Evolutionary conservation across 192 early-diverging fungal species (phyloP).

Genomic region (Backusella luteola): DNA sequence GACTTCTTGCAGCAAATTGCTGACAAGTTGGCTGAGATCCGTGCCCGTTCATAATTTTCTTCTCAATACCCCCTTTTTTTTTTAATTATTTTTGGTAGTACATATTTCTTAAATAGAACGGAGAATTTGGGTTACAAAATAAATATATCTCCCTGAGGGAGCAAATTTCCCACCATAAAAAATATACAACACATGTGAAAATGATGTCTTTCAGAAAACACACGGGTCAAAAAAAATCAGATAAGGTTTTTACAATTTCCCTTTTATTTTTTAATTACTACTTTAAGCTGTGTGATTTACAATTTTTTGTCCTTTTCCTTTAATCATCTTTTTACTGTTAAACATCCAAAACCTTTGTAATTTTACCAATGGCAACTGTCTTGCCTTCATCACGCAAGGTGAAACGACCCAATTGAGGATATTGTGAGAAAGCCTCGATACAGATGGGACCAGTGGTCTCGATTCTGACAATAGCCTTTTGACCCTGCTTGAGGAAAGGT

Average conservation of each 20-base stretch:
- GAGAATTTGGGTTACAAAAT: slow-evolving; percentile 4
- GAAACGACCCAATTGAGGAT: slow-evolving; percentile 93
- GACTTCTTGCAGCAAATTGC: slow-evolving; percentile 89
- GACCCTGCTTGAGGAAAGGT: slow-evolving; percentile 91
- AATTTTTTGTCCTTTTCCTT: not conserved
- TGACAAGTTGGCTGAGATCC: slow-evolving; percentile 36
- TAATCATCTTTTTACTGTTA: slow-evolving; percentile 11
- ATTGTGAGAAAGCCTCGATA: slow-evolving; percentile 83
- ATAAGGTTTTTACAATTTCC: not conserved
- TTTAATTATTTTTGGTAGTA: not conserved
- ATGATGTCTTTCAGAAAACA: not conserved
- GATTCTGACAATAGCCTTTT: slow-evolving; percentile 84
- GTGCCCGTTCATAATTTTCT: slow-evolving; percentile 18
- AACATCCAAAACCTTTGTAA: slow-evolving; percentile 71
- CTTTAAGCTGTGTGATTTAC: not conserved
- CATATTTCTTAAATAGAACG: slow-evolving; percentile 3
- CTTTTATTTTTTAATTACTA: not conserved
- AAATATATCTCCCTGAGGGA: not conserved
- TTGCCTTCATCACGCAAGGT: slow-evolving; percentile 97
- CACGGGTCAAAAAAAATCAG: not conserved
- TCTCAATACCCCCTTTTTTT: not conserved
- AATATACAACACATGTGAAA: slow-evolving; percentile 4
- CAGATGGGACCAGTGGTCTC: slow-evolving; percentile 76
- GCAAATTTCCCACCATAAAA: slow-evolving; percentile 1
- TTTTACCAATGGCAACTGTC: slow-evolving; percentile 95